Evolutionary conservation across 148 eudicot species (phyloP).

Genomic region (Selenicereus undatus): DNA sequence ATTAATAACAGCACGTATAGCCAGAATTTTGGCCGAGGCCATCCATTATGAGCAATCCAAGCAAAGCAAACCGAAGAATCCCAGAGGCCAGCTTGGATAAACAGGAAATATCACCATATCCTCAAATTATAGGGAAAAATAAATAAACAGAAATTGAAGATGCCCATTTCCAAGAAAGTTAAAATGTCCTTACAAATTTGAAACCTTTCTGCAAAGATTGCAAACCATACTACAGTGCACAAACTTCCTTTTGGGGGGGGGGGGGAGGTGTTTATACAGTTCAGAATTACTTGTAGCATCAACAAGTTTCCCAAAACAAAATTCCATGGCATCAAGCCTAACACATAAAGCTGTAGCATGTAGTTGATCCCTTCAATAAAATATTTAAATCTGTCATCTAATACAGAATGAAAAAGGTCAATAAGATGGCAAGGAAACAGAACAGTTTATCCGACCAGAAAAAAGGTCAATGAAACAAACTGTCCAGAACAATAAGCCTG

Average conservation of each 20-base stretch:
- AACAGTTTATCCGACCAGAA: not conserved
- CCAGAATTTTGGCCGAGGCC: too few species aligned
- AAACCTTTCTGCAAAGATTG: not conserved
- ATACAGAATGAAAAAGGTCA: not conserved
- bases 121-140: not conserved
- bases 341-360: not conserved
- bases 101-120: not conserved
- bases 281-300: not conserved
- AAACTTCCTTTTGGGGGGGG: too few species aligned
- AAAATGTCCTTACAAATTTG: not conserved
- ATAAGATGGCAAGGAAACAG: not conserved
- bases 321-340: not conserved
- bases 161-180: not conserved
- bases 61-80: not conserved
- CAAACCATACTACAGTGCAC: not conserved
- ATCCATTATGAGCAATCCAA: not conserved
- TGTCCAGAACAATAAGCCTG: not conserved
- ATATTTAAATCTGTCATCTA: too few species aligned
- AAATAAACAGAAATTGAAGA: not conserved
- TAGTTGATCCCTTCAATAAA: not conserved
- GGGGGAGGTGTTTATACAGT: too few species aligned
- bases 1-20: not conserved
- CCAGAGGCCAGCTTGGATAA: not conserved
- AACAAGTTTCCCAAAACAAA: not conserved
- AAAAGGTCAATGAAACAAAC: not conserved